Base-by-base conservation (phyloP, 2,329 filamentous ascomycete species). In the Nothophoma quercina region DNA sequence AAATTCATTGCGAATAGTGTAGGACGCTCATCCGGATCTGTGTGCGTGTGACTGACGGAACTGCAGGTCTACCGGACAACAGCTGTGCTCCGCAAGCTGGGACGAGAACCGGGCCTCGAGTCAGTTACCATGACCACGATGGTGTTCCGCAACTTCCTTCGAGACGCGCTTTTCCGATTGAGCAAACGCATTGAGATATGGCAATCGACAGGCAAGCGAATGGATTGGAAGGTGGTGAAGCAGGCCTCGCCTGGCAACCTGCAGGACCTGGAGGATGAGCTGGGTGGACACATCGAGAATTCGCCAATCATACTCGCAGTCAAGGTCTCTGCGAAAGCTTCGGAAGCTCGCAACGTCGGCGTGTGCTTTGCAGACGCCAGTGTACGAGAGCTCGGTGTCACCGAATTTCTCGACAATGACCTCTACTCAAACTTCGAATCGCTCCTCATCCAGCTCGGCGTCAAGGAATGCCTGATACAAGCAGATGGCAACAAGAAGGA, bases 331-430 rank as follows among this genome's bases (percentile, higher is more conserved):
- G 86, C 91, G n/a, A 96, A 90, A 71, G 90, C 91, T 1, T 85
- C 84, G 0, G 93, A 98, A 72, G 90, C 89, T 5, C 84, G 95
- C 36, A 90, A 85, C 60, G 89, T 99, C 0, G 95, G 95, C 7
- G 93, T 99, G 5, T 98, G 95, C 76, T 99, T 99, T 71, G 96
- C 95, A 7, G 95, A 99, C 79, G 95, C 96, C 1, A 97, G 91
- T 62, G 93, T 98, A 21, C 85, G 95, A 43, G 95, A 99, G 78
- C 83, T 99, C 2, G 95, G 95, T 7, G 92, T 99, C 46, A 96
- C 91, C 79, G 96, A 99, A 71, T 99, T 99, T 62, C 84, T 96
- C n/a, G 95, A 99, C 80, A 99, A 98, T 69, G 95, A 99, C 71
- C 82, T 97, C 8, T 99, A 96, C 78, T 98, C 93, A 44, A 99